Conservation (phyloP, 306 rosid species). For the Castanea sativa region DNA sequence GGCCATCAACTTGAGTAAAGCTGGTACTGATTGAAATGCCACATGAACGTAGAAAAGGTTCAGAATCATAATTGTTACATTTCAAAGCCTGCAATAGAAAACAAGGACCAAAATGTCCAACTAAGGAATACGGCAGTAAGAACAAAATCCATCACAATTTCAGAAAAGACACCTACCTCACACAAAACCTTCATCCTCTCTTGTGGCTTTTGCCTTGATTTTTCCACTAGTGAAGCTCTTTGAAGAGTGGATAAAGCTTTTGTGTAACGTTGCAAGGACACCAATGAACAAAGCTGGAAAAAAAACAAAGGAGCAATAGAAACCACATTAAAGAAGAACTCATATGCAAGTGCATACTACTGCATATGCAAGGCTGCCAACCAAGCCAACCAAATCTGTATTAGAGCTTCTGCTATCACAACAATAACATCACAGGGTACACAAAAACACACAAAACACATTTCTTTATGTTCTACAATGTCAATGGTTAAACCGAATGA, state of each 20-base stretch:
- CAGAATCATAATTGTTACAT: conserved; percentile 61
- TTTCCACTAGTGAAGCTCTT: conserved; percentile 77
- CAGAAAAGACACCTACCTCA: conserved; percentile 42
- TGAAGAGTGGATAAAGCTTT: conserved; percentile 77
- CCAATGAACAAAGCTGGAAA: conserved; percentile 65
- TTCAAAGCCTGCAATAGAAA: conserved; percentile 57
- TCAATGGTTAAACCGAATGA: too few species aligned
- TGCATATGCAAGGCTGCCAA: too few species aligned
- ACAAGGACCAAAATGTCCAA: neutral
- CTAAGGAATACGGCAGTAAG: neutral
- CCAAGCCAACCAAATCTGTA: too few species aligned
- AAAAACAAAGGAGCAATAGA: conserved; percentile 5
- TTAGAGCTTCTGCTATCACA: too few species aligned
- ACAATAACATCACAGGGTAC: too few species aligned
- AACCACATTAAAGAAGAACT: neutral
- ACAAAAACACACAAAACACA: too few species aligned
- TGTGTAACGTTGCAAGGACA: conserved; percentile 81
- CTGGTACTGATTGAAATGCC: conserved; percentile 48
- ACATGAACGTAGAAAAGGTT: conserved; percentile 67
- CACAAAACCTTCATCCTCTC: conserved; percentile 74
- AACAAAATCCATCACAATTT: neutral
- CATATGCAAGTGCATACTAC: neutral
- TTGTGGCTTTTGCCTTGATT: conserved; percentile 90
- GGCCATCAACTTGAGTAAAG: conserved; percentile 81
- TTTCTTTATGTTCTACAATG: too few species aligned